Percentiles rank a stretch among this genome's conserved stretches.
Conservation (phyloP, 768 basidiomycete species). For the Phanerochaete sordida region DNA sequence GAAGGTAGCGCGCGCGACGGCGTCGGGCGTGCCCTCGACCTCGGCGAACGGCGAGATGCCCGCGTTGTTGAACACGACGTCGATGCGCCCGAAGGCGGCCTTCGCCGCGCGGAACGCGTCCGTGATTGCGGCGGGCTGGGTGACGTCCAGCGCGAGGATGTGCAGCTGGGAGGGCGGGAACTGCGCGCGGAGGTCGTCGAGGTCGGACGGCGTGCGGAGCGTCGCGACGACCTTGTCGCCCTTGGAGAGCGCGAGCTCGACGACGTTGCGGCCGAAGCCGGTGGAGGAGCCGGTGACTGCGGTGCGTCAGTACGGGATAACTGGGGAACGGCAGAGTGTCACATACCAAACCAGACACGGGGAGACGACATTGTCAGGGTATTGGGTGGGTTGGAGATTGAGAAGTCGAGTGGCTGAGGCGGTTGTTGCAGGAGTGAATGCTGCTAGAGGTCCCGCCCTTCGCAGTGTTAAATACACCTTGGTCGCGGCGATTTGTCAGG, state of each 20-base stretch:
- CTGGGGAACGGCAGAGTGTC: no score
- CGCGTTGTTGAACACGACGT: conserved; percentile 47
- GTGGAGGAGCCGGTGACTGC: conserved; percentile 39
- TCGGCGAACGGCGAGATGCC: conserved; percentile 28
- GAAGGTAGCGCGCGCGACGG: conserved; percentile 32
- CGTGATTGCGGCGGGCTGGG: conserved; percentile 25
- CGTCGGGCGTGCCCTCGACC: conserved; percentile 34
- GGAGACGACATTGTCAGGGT: no score
- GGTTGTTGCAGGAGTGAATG: no score
- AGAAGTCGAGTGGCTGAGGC: no score
- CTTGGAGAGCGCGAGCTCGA: conserved; percentile 29
- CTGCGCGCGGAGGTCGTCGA: conserved; percentile 20
- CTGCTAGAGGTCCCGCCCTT: no score
- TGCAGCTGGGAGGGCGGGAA: conserved; percentile 32
- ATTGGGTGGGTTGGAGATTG: no score
- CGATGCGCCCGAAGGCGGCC: conserved; percentile 38
- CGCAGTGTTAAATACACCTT: no score
- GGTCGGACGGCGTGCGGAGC: conserved; percentile 26
- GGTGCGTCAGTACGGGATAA: background rate
- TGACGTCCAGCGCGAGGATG: conserved; percentile 38
- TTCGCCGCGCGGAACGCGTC: conserved; percentile 32
- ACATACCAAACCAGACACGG: no score
- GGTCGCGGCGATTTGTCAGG: no score
- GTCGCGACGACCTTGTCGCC: conserved; percentile 43
- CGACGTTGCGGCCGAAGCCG: conserved; percentile 36